Evolutionary conservation across 495 filamentous ascomycete species (phyloP), one percentile per base, ranked within the genome.

Genomic region (Penicillium simplicissimum): DNA sequence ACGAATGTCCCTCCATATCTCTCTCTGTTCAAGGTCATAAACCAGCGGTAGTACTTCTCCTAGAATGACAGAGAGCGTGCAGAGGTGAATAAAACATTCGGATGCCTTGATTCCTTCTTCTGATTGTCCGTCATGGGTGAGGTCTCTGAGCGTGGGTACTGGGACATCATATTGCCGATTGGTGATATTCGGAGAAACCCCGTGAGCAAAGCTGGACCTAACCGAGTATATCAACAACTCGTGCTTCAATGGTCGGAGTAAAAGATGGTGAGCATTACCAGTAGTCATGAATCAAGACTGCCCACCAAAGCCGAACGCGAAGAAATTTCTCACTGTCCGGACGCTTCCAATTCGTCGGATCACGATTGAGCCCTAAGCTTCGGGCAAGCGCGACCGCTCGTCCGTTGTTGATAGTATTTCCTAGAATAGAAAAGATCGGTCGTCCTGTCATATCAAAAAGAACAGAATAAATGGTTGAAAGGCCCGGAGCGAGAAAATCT

Each of bases 141-240:
- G 51, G 7, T 53, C 51, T 11, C 9, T 35, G 7, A 53, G 35
- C 19, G 14, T 53, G 13, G 51, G 51, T 2, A 53, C 17, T 11
- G 51, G 51, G 51, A 53, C 51, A 53, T 53, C 51, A n/a, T 53
- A 53, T 36, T 53, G 51, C 33, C 51, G 31, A 14, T 53, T 53
- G 28, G 51, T 53, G 17, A 53, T 53, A 53, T 36, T 53, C 8
- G 51, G 51, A 4, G 51, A 34, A 4, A 53, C 31, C 6, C 51
- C 51, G 23, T 53, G 51, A 2, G 51, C 51, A 10, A 53, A 53
- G 33, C 51, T 53, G 13, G 51, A 53, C 51, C 51, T 53, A 36
- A 4, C 4, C 15, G n/a, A 3, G 1, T 2, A 19, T 11, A 6
- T 53, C 13, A 36, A n/a, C 13, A 35, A n/a, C 13, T 2, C 1